phyloP scores from a whole-genome alignment of 2,329 filamentous ascomycete species.

The Exophiala sideris region DNA sequence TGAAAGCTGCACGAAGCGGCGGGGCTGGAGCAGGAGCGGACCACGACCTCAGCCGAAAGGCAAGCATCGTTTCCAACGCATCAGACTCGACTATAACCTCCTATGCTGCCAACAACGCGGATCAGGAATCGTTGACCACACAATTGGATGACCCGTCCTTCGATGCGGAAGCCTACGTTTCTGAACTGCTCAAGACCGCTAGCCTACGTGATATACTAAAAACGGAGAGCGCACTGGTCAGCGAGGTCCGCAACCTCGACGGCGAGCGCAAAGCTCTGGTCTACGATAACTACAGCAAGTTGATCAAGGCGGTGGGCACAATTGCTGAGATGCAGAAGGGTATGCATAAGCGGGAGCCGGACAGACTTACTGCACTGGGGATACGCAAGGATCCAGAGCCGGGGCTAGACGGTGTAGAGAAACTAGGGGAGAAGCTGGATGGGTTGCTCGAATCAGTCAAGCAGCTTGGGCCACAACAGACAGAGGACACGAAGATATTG shows the following conservation, averaged over 20 bases:
- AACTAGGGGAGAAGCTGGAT: slow-evolving; percentile 27
- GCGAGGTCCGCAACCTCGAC: slow-evolving; percentile 82
- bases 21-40: slow-evolving; percentile 30
- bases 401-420: slow-evolving; percentile 23
- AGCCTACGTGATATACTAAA: slow-evolving; percentile 43
- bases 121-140: slow-evolving; percentile 36
- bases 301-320: slow-evolving; percentile 94
- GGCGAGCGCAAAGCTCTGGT: slow-evolving; percentile 96
- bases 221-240: slow-evolving; percentile 45
- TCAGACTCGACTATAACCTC: slow-evolving; percentile 39
- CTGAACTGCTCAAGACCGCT: slow-evolving; percentile 40
- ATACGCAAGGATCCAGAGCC: slow-evolving; percentile 6
- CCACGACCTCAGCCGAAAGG: slow-evolving; percentile 29
- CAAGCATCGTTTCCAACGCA: slow-evolving; percentile 28
- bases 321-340: slow-evolving; percentile 66
- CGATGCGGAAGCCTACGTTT: slow-evolving; percentile 59
- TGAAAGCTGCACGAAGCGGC: slow-evolving; percentile 47
- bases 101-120: slow-evolving; percentile 36
- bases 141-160: slow-evolving; percentile 73
- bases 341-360: slow-evolving; percentile 46
- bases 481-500: slow-evolving; percentile 32
- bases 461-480: slow-evolving; percentile 43
- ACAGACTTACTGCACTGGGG: slow-evolving; percentile 26
- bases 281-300: slow-evolving; percentile 96
- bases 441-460: slow-evolving; percentile 47